phyloP scores from a whole-genome alignment of 352 stramenopile species.

The Globisporangium radiosum region DNA sequence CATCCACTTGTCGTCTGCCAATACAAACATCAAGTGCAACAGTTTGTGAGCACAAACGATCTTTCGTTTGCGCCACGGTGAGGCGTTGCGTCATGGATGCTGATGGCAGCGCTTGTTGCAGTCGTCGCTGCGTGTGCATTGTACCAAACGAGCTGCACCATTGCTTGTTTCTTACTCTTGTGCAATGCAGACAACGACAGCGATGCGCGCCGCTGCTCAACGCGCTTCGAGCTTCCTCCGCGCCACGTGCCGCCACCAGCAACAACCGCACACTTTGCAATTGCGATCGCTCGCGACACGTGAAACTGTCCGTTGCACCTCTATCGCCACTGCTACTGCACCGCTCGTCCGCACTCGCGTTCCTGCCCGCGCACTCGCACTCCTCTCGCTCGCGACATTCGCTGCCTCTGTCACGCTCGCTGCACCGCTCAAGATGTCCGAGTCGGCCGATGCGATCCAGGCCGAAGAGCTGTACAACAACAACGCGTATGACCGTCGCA shows the following conservation, averaged over 20 bases:
- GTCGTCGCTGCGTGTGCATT: too few relatives aligned
- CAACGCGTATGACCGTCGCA: slow-evolving; percentile 58
- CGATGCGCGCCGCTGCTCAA: slow-evolving; percentile 5
- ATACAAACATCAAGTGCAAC: not conserved
- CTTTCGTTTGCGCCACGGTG: too few relatives aligned
- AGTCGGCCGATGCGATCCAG: slow-evolving; percentile 55
- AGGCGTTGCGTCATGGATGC: too few relatives aligned
- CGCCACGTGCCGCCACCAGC: not conserved
- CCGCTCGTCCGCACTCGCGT: slow-evolving; percentile 4
- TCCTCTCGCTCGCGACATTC: slow-evolving; percentile 17
- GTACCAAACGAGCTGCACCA: not conserved
- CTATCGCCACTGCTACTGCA: not conserved
- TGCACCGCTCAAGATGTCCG: slow-evolving; percentile 28
- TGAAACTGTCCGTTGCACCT: slow-evolving; percentile 7
- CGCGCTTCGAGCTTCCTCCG: slow-evolving; percentile 4
- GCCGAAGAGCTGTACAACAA: slow-evolving; percentile 82
- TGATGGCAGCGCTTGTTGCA: too few relatives aligned
- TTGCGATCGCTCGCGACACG: slow-evolving; percentile 10
- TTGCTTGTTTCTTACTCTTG: not conserved
- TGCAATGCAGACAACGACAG: not conserved
- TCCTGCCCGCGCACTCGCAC: slow-evolving; percentile 11
- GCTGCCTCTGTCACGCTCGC: slow-evolving; percentile 11
- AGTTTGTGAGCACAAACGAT: too few relatives aligned
- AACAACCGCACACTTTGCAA: slow-evolving; percentile 7
- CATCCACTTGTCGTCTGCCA: not conserved